Evolutionary conservation across 345 rosid genomes (phyloP), one percentile per base, ranked within the genome.

Genomic region (Arabidopsis suecica): DNA sequence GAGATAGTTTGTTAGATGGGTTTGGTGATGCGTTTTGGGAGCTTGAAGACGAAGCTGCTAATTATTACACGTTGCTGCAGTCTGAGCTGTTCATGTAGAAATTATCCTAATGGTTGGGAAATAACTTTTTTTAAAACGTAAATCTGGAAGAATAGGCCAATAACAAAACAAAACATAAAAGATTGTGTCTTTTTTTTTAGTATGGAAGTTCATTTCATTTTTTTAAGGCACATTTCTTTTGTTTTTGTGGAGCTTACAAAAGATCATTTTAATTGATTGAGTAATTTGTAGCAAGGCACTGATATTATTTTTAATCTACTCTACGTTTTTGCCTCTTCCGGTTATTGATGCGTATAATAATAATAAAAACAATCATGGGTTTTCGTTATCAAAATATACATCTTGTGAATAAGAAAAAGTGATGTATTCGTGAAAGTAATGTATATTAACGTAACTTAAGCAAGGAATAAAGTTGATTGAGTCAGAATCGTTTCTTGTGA

Each of bases 11-110:
- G 57, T 79, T 61, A 32, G 81, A 78, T 61, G 89, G 69, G 32
- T 83, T 80, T 22, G 45, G 65, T 49, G 90, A 84, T 83, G 87
- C 82, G 9, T 76, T 87, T 68, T 93, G 98, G 98, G 94, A 88
- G 73, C 82, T 87, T 66, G 94, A 93, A 76, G 93, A 93, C 42
- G 89, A 84, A 58, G 82, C 88, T 55, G 92, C 93, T 74, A 84
- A 86, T 55, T 90, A 87, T 65, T 84, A 81, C 68, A 78, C 88
- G 13, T 47, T 88, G 74, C 41, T 92, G 53, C 94, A 88, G 56
- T 85, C 96, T 61, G 80, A 86, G 71, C 83, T 90, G 0, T 86
- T 85, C 80, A 73, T 82, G 86, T 82, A 85, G 84, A 3, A 47
- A n/a, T 3, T 49, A 64, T 34, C 22, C 16, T 1, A 12, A 18